phyloP scores from a whole-genome alignment of 345 rosid genomes.

The Nephelium lappaceum region DNA sequence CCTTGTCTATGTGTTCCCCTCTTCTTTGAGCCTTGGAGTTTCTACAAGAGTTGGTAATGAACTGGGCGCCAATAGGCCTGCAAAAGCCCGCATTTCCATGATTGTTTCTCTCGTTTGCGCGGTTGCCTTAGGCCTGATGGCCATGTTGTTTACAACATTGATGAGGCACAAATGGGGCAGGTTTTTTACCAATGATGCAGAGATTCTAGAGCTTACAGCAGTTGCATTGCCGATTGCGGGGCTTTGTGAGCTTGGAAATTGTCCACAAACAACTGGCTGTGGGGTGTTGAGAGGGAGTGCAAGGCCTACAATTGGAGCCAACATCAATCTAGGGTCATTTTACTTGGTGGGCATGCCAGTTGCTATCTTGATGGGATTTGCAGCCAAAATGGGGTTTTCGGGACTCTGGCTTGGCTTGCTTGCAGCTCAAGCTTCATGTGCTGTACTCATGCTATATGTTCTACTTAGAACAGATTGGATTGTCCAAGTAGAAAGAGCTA shows the following conservation, averaged over 20 bases:
- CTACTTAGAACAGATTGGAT: constrained; percentile 77
- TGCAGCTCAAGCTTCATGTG: constrained; percentile 94
- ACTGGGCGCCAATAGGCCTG: constrained; percentile 86
- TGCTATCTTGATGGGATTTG: constrained; percentile 65
- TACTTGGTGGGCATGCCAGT: constrained; percentile 95
- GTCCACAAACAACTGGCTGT: constrained; percentile 96
- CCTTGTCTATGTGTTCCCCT: constrained; percentile 87
- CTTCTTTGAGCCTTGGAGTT: constrained; percentile 86
- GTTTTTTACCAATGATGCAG: constrained; percentile 66
- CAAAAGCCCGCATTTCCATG: constrained; percentile 72
- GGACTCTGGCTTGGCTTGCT: constrained; percentile 93
- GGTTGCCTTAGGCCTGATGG: constrained; percentile 59
- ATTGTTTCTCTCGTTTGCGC: constrained; percentile 75
- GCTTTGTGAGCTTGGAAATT: constrained; percentile 92
- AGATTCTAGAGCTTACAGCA: constrained; percentile 76
- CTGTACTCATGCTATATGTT: constrained; percentile 68
- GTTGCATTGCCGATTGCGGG: constrained; percentile 87
- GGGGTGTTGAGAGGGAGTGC: constrained; percentile 92
- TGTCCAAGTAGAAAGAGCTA: constrained; percentile 71
- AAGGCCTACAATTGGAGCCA: constrained; percentile 85
- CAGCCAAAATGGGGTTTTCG: constrained; percentile 68
- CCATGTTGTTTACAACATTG: constrained; percentile 65
- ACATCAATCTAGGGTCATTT: constrained; percentile 92
- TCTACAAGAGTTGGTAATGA: constrained; percentile 91
- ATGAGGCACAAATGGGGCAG: constrained; percentile 89